A percentile compares a stretch with the other conserved stretches of the same genome.
Evolutionary conservation across 2,329 filamentous ascomycete genomes (phyloP).

Genomic region (Phialemoniopsis sp.): DNA sequence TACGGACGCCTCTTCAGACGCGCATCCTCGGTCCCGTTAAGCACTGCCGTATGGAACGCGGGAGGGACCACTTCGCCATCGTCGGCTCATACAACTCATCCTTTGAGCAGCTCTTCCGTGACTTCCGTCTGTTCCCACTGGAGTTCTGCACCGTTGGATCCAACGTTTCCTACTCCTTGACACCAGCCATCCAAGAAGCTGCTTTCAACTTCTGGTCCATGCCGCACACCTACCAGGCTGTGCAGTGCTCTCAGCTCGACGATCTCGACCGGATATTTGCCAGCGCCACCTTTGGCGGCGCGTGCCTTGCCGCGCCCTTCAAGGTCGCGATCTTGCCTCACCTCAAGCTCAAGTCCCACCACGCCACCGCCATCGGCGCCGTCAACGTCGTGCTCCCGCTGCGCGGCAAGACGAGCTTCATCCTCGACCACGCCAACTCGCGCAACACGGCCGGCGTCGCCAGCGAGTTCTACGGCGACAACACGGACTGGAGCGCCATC

Average conservation of each 20-base stretch:
- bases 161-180: conserved; percentile 65
- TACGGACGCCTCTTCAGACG: conserved; percentile 31
- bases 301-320: conserved; percentile 64
- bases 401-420: conserved; percentile 42
- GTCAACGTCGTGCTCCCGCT: conserved; percentile 69
- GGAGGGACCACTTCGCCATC: conserved; percentile 37
- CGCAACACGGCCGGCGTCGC: conserved; percentile 59
- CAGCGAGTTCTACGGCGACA: conserved; percentile 58
- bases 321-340: conserved; percentile 64
- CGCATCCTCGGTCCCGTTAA: conserved; percentile 51
- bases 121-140: conserved; percentile 59
- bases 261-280: conserved; percentile 56
- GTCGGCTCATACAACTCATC: conserved; percentile 52
- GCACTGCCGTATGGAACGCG: conserved; percentile 34
- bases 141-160: conserved; percentile 67
- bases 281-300: conserved; percentile 62
- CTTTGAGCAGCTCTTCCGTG: conserved; percentile 55
- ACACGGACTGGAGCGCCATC: conserved; percentile 34
- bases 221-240: conserved; percentile 60
- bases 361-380: conserved; percentile 67
- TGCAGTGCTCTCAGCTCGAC: conserved; percentile 56
- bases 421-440: conserved; percentile 52
- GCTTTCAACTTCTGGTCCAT: conserved; percentile 64
- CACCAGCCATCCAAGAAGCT: conserved; percentile 68
- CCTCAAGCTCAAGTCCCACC: conserved; percentile 61